Percentiles rank a stretch among this genome's conserved stretches.
Evolutionary conservation across 75 land plant species (phyloP).

Genomic region (Cryptomeria japonica): DNA sequence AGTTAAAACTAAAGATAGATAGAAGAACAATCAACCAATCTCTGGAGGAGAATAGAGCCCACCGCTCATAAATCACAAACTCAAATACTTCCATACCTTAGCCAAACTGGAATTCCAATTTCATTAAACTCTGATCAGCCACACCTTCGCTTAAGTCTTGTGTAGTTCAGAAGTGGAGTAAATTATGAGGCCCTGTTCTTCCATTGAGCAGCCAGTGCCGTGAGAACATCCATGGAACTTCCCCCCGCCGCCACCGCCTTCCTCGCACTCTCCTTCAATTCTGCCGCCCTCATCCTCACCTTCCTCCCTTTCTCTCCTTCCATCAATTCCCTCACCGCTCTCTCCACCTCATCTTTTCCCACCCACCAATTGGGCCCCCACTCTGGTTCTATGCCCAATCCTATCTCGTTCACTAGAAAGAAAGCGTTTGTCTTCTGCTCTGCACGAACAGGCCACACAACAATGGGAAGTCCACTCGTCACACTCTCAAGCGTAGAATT

Average conservation of each 20-base stretch:
- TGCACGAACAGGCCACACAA: slow-evolving; percentile 43
- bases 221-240: background rate
- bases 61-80: too few species aligned
- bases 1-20: too few species aligned
- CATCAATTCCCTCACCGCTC: slow-evolving; percentile 53
- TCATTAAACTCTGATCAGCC: too few species aligned
- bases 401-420: slow-evolving; percentile 21
- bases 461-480: slow-evolving; percentile 36
- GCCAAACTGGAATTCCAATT: too few species aligned
- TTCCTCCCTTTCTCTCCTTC: slow-evolving; percentile 44
- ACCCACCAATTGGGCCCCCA: slow-evolving; percentile 17
- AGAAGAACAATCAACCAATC: too few species aligned
- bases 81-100: too few species aligned
- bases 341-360: slow-evolving; percentile 30
- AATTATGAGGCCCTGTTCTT: background rate
- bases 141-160: too few species aligned
- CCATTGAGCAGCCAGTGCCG: background rate
- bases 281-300: slow-evolving; percentile 30
- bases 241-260: slow-evolving; percentile 45
- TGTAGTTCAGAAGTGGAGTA: too few species aligned
- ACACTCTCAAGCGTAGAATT: slow-evolving; percentile 43
- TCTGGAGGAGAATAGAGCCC: too few species aligned
- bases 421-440: slow-evolving; percentile 35
- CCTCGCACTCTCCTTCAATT: slow-evolving; percentile 26
- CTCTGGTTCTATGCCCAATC: slow-evolving; percentile 19